phyloP scores from a whole-genome alignment of 768 basidiomycete species.

The Podaxis sp. region DNA sequence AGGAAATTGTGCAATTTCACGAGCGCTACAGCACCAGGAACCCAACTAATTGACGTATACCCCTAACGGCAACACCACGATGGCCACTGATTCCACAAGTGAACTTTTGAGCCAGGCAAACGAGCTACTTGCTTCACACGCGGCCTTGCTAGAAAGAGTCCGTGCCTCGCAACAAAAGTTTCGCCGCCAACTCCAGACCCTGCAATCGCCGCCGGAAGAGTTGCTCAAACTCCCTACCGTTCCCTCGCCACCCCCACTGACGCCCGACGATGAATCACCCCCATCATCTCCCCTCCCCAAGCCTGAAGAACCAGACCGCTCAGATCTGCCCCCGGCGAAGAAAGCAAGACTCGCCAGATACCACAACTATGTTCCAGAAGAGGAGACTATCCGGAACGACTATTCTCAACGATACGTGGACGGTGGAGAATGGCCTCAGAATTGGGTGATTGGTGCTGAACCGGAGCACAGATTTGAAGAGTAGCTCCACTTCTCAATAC shows the following conservation, averaged over 20 bases:
- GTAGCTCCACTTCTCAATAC: slow-evolving; percentile 46
- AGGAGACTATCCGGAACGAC: slow-evolving; percentile 96
- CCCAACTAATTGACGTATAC: background rate
- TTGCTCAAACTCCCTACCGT: slow-evolving; percentile 58
- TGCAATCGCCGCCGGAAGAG: slow-evolving; percentile 54
- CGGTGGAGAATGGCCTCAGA: slow-evolving; percentile 90
- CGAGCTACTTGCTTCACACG: slow-evolving; percentile 60
- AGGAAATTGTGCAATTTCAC: background rate
- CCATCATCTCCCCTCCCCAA: slow-evolving; percentile 44
- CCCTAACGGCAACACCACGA: background rate
- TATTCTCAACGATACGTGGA: slow-evolving; percentile 90
- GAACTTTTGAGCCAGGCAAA: slow-evolving; percentile 63
- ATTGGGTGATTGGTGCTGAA: slow-evolving; percentile 88
- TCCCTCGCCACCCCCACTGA: slow-evolving; percentile 54
- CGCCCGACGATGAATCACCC: slow-evolving; percentile 43
- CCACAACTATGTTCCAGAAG: slow-evolving; percentile 83
- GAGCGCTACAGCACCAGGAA: background rate
- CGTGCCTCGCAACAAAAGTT: slow-evolving; percentile 54
- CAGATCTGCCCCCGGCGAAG: slow-evolving; percentile 59
- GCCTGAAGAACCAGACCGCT: slow-evolving; percentile 24
- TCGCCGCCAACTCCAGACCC: slow-evolving; percentile 51
- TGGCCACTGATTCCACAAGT: slow-evolving; percentile 31
- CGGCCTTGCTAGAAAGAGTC: slow-evolving; percentile 53
- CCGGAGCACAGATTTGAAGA: slow-evolving; percentile 91
- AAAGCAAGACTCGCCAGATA: slow-evolving; percentile 70